phyloP scores from a whole-genome alignment of 441 rosid species.

The Pelargonium fulgidum region DNA sequence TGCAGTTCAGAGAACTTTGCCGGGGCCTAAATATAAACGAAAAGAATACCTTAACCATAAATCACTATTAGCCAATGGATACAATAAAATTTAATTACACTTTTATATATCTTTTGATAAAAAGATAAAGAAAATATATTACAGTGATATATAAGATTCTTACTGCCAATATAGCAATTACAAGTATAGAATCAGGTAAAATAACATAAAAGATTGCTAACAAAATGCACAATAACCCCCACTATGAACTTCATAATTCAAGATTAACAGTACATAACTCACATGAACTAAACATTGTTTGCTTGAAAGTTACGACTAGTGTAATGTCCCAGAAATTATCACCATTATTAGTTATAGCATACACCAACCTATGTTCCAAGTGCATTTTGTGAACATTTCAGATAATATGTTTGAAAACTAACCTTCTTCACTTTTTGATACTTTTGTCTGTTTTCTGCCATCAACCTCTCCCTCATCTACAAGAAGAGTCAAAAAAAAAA shows the following conservation, averaged over 20 bases:
- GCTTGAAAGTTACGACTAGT: neutral
- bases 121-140: neutral
- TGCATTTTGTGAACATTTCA: neutral
- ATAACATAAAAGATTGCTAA: neutral
- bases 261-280: no score
- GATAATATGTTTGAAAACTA: slow-evolving; percentile 21
- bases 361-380: no score
- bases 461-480: slow-evolving; percentile 92
- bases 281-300: neutral
- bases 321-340: neutral
- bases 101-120: neutral
- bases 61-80: neutral
- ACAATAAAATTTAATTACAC: neutral
- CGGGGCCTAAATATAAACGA: slow-evolving; percentile 55
- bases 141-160: neutral
- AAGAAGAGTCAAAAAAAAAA: slow-evolving; percentile 17
- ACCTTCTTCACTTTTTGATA: slow-evolving; percentile 98
- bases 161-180: no score
- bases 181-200: neutral
- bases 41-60: neutral
- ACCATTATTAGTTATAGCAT: no score
- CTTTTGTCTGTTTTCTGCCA: slow-evolving; percentile 94
- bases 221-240: neutral
- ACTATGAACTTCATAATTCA: neutral
- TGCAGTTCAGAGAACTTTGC: slow-evolving; percentile 86